Base-by-base conservation (phyloP, 371 early-diverging fungal genomes). In the Mortierella sp. region DNA sequence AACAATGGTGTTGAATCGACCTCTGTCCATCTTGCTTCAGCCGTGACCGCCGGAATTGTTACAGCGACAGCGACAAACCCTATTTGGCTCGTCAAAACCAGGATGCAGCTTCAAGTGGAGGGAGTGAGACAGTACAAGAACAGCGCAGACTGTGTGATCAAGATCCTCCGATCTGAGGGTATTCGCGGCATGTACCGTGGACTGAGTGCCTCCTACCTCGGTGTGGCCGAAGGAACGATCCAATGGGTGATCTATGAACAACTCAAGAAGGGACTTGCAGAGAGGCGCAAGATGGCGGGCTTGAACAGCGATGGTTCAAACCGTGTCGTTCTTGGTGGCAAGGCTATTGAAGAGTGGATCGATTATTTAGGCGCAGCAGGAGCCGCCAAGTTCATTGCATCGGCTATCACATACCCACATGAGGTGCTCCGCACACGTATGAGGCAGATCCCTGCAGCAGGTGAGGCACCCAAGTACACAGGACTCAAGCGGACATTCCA, bases 171-270 rank as follows among this genome's bases (percentile, higher is more conserved):
- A 34, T 83, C 90, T 31, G 98, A 98, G 80, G 97, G 97, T 2
- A 49, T 94, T 7, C 71, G 79, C 3, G 95, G 94, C 0, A 73
- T 97, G 50, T 97, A 96, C 81, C 91, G 91, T 72, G 98, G 98
- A 7, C 84, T 96, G 66, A 93, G 94, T 45, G 98, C 98, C 0
- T 93, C 94, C 2, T 93, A 93, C 59, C 79, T 94, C 26, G 93
- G 95, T 42, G 88, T 96, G 0, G 86, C 90, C 2, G 97, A 98
- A 69, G 89, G 93, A 10, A 93, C 96, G 0, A 88, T 96, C 26
- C 97, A 98, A 79, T 98, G 97, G 93, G 93, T 94, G 54, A 87
- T 93, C 27, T 98, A 98, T 78, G 98, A 98, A 72, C 85, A 94
- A 41, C 82, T 97, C 52, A 98, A 98, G 71, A 83, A 64, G 24